Evolutionary conservation across 2,329 filamentous ascomycete genomes (phyloP), one percentile per base, ranked within the genome.

Genomic region (Sclerotinia glacialis): DNA sequence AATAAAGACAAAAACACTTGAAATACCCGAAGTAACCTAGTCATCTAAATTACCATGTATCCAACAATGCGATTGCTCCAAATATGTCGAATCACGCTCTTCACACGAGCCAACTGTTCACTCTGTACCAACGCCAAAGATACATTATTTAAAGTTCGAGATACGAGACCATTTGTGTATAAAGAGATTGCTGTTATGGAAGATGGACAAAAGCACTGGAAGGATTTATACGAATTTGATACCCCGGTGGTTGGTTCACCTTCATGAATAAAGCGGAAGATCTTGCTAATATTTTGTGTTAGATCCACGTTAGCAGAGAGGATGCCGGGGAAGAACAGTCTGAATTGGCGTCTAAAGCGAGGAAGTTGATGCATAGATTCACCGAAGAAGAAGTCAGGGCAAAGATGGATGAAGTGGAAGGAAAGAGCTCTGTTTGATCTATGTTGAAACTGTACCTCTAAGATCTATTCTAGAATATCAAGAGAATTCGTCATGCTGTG

Each of bases 321-420:
- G 77, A 81, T 1, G 55, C 26, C 54, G 79, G 79, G 14, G 80
- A 82, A 62, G 86, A 86, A 70, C 77, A 83, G 31, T 82, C 85
- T 12, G 68, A 67, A 28, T 40, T 70, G 21, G 71, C 73, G 31
- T 64, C 69, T 7, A 69, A 70, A 40, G 87, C 89, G 1, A 78
- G 84, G 66, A 93, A 92, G 76, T 80, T 93, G 58, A 93, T 93
- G 90, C 91, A 93, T 76, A 83, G 89, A 23, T 91, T 93, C 77
- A 88, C 85, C 0, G 79, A 83, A 34, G 84, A 86, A 5, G 84
- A 93, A 67, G 85, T 94, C 2, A 80, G 85, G 68, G 82, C 80
- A 23, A 85, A 88, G 75, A 92, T 93, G 89, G 85, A 92, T 72
- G 78, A 82, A 47, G 71, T 67, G 21, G 69, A 73, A 44, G 40